These are phyloP conservation scores for Daedaleopsis nitida DNA, from an alignment of 768 basidiomycete species.

Conservation along the genomic window DNA sequence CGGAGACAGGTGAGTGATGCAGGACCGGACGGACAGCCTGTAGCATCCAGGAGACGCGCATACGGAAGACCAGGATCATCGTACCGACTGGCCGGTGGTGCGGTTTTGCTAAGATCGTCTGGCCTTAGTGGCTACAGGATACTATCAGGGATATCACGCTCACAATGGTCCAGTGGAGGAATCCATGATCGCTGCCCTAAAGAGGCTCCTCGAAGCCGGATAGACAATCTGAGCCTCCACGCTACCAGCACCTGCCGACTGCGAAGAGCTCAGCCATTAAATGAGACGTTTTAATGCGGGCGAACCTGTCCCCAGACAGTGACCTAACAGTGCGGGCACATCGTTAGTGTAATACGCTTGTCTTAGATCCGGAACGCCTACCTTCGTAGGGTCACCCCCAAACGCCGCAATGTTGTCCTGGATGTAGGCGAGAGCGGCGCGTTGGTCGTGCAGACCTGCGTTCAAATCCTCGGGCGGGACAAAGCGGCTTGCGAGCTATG, in stretches of 20 bases:
- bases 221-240: conserved; percentile 50
- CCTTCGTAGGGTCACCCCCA: conserved; percentile 43
- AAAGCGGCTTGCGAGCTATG: conserved; percentile 47
- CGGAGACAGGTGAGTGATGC: conserved; percentile 30
- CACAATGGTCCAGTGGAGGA: conserved; percentile 58
- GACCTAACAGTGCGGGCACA: conserved; percentile 31
- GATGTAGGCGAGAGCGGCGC: conserved; percentile 57
- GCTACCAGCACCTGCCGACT: conserved; percentile 59
- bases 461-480: conserved; percentile 51
- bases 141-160: conserved; percentile 18
- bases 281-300: background rate
- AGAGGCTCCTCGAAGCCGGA: conserved; percentile 39
- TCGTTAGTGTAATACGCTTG: conserved; percentile 7
- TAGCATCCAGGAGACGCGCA: conserved; percentile 20
- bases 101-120: conserved; percentile 44
- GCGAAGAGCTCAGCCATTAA: background rate
- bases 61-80: conserved; percentile 32
- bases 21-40: conserved; percentile 25
- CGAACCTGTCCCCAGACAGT: conserved; percentile 58
- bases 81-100: conserved; percentile 27
- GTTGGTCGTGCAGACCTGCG: conserved; percentile 47
- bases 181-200: conserved; percentile 55
- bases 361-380: background rate
- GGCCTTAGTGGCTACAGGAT: no score
- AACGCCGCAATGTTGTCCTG: conserved; percentile 66